Evolutionary conservation across 2,329 filamentous ascomycete species (phyloP).

Genomic region (Xylaria sp.): DNA sequence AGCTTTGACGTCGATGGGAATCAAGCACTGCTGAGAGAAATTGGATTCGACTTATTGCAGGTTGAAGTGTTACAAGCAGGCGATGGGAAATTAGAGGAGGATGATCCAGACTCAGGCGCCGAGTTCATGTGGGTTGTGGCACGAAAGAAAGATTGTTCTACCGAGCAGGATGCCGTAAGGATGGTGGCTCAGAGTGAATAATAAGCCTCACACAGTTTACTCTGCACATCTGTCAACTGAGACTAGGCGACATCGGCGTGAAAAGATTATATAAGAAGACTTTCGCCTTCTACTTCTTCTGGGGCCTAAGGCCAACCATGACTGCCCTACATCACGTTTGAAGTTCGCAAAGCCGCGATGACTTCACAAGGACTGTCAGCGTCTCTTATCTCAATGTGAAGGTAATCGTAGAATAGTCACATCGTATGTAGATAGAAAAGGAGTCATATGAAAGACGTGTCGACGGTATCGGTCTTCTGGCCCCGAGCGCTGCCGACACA

Average conservation of each 20-base stretch:
- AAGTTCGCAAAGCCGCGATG: no score
- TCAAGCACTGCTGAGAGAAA: slow-evolving; percentile 13
- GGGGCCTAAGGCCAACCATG: neutral
- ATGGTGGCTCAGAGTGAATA: neutral
- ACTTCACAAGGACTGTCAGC: no score
- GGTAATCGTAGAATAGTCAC: no score
- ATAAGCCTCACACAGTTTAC: slow-evolving; percentile 4
- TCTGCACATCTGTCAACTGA: slow-evolving; percentile 4
- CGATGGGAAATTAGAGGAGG: slow-evolving; percentile 18
- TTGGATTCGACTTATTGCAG: slow-evolving; percentile 12
- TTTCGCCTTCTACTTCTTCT: neutral
- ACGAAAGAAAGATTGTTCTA: slow-evolving; percentile 16
- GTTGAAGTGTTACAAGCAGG: slow-evolving; percentile 12
- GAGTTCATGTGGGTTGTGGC: slow-evolving; percentile 21
- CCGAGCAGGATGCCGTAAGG: neutral
- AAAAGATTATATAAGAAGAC: neutral
- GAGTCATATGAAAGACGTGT: no score
- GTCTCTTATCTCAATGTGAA: no score
- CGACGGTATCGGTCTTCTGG: no score
- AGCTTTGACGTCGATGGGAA: slow-evolving; percentile 19
- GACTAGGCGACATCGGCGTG: neutral
- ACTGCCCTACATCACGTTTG: no score
- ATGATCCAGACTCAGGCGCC: slow-evolving; percentile 18
- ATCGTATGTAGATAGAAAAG: no score
- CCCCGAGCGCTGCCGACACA: neutral